Percentiles rank a stretch among this genome's conserved stretches.
Conservation (phyloP, 139 green algal genomes). For the Spirogloea muscicola region DNA sequence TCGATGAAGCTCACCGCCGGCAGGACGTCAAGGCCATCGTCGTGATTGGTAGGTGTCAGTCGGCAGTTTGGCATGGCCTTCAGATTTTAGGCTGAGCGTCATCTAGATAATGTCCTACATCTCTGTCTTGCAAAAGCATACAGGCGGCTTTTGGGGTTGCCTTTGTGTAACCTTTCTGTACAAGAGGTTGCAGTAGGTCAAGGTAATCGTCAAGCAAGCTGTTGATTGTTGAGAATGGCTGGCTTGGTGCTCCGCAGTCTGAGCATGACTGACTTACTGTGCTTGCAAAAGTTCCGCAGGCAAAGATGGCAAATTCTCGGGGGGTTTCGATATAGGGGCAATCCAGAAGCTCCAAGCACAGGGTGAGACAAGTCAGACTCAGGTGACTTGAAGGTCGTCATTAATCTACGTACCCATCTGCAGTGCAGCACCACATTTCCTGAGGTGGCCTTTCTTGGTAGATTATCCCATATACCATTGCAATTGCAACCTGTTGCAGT, state of each 20-base stretch:
- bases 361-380: constrained; percentile 9
- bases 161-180: too few species aligned
- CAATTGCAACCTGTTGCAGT: background rate
- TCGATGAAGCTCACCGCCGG: constrained; percentile 68
- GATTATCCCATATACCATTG: background rate
- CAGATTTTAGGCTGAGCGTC: too few species aligned
- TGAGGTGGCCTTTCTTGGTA: constrained; percentile 2
- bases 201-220: too few species aligned
- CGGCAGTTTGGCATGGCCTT: too few species aligned
- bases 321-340: constrained; percentile 88
- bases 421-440: constrained; percentile 8
- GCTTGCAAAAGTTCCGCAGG: constrained; percentile 20
- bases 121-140: too few species aligned
- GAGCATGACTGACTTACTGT: too few species aligned
- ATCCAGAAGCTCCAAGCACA: constrained; percentile 53
- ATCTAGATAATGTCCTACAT: too few species aligned
- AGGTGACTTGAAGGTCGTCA: background rate
- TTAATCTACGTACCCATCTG: background rate
- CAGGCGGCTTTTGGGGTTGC: too few species aligned
- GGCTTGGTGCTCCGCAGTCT: too few species aligned
- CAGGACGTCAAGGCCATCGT: constrained; percentile 81
- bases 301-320: constrained; percentile 75
- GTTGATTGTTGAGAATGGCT: too few species aligned
- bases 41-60: constrained; percentile 58
- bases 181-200: too few species aligned